Evolutionary conservation across 768 basidiomycete species (phyloP).

Genomic region (Lentinus brumalis): DNA sequence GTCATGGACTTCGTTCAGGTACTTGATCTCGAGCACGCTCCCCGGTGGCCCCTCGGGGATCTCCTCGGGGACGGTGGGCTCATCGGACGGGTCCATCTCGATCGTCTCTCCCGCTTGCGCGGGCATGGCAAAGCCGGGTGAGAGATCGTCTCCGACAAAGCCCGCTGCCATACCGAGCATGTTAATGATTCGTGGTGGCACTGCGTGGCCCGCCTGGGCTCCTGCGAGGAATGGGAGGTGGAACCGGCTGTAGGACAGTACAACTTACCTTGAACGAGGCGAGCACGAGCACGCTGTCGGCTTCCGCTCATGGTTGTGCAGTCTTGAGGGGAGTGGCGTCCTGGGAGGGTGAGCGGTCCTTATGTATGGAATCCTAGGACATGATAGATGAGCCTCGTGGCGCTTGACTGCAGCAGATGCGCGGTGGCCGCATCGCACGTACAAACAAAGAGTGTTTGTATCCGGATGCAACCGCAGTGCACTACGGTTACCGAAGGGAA

Average conservation of each 20-base stretch:
- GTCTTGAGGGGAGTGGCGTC: not conserved
- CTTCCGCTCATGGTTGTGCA: not conserved
- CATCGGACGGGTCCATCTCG: constrained; percentile 18
- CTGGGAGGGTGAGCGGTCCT: not conserved
- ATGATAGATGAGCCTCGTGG: constrained; percentile 15
- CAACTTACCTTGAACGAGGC: not conserved
- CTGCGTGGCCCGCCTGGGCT: too few relatives aligned
- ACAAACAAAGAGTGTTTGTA: not conserved
- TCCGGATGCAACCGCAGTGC: not conserved
- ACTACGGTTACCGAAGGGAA: not conserved
- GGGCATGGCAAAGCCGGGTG: constrained; percentile 19
- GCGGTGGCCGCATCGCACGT: constrained; percentile 2
- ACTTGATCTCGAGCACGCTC: constrained; percentile 27
- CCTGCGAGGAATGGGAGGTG: not conserved
- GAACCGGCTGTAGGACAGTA: not conserved
- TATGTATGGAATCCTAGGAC: constrained; percentile 1
- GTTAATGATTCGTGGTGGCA: not conserved
- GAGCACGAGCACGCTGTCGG: not conserved
- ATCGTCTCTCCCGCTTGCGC: constrained; percentile 21
- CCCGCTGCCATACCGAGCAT: constrained; percentile 1
- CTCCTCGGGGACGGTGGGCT: not conserved
- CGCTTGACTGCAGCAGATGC: constrained; percentile 10
- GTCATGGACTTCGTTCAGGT: constrained; percentile 27
- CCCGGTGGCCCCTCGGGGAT: constrained; percentile 23
- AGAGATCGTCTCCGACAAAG: not conserved